Base-by-base conservation (phyloP, 2,329 filamentous ascomycete species). In the Neofusicoccum ribis region DNA sequence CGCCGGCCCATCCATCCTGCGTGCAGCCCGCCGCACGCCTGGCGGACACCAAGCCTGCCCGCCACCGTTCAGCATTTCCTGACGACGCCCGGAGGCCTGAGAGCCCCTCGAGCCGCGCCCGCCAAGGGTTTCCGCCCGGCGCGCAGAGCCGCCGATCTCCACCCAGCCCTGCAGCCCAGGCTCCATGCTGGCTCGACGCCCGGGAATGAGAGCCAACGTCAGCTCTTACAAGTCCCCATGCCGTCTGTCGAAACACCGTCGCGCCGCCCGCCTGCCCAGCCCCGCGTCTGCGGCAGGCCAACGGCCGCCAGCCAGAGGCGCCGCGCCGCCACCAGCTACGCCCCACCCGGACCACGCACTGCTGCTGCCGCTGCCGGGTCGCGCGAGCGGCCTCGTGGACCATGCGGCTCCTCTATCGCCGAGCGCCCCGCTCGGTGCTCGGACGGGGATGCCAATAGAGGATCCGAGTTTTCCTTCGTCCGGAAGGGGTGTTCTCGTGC, bases 101-200 rank as follows among this genome's bases (percentile, higher is more conserved):
- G 20, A 23, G 23, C 23, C 8, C 31, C 14, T 39, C n/a, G 5
- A 37, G 50, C 17, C 14, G 15, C 41, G 20, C 5, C 31, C 17
- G 56, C 56, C 56, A 60, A 60, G 56, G 56, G 37, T 23, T 49
- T 49, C 56, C 56, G 56, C 56, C 31, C 43, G 56, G 27, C 34
- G 11, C 12, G 27, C 56, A 27, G 27, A 12, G 14, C 9, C 41
- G 31, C 15, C 27, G 34, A 59, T 46, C 31, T 20, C 23, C 23
- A 34, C 52, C 14, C 17, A 11, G 41, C 56, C 31, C 27, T 36
- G n/a, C 39, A 8, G 54, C 54, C 46, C 56, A 36, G 56, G 15
- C 56, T 17, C 17, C 23, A 20, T n/a, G 15, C 17, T 60, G 56
- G 41, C 56, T 37, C 56, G 56, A 11, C n/a, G 37, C 5, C 27